A percentile compares a stretch with the other conserved stretches of the same genome.
These are phyloP conservation scores for Acer negundo DNA, from an alignment of 345 rosid genomes.

Conservation along the genomic window DNA sequence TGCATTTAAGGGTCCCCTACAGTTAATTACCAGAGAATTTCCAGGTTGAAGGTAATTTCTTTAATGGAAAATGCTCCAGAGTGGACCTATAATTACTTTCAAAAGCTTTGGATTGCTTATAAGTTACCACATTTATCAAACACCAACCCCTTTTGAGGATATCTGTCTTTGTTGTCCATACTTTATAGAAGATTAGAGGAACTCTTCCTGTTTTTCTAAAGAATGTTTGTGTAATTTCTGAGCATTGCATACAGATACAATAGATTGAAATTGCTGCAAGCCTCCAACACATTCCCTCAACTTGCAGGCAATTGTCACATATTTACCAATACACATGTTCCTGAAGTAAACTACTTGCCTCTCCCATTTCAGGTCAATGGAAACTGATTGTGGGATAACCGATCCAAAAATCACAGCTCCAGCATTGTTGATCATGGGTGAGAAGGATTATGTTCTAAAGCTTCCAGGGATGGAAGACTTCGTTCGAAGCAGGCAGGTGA, in stretches of 20 bases:
- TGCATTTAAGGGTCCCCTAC: slow-evolving; percentile 50
- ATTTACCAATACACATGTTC: not conserved
- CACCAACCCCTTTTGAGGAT: not conserved
- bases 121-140: too few species aligned
- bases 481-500: slow-evolving; percentile 31
- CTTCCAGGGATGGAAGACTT: slow-evolving; percentile 34
- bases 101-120: too few species aligned
- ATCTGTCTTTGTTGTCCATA: too few species aligned
- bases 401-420: slow-evolving; percentile 37
- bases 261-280: too few species aligned
- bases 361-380: slow-evolving; percentile 17
- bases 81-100: too few species aligned
- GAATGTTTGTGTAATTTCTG: too few species aligned
- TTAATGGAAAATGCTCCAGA: too few species aligned
- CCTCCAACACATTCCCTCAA: too few species aligned
- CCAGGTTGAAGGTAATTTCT: too few species aligned
- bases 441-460: slow-evolving; percentile 37
- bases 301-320: too few species aligned
- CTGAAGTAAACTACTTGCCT: not conserved
- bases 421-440: slow-evolving; percentile 39
- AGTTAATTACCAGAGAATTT: slow-evolving; percentile 29
- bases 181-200: not conserved
- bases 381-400: slow-evolving; percentile 11
- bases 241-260: too few species aligned
- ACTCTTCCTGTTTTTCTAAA: too few species aligned